These are phyloP conservation scores for Stereocaulon alpinum DNA, from an alignment of 495 filamentous ascomycete genomes.

Conservation along the genomic window DNA sequence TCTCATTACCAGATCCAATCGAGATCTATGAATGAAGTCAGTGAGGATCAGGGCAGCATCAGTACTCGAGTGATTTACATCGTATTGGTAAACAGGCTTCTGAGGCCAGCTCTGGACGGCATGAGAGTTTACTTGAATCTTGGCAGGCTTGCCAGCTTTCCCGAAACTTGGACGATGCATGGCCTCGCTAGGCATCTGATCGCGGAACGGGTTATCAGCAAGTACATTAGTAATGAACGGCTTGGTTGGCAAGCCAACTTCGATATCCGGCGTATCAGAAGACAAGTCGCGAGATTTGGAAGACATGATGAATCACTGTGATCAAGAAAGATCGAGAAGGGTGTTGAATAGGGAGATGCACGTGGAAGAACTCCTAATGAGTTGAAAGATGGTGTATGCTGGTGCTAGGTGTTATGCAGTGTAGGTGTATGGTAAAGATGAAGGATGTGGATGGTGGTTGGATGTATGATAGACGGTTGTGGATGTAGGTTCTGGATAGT, in stretches of 20 bases:
- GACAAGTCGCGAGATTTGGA: neutral
- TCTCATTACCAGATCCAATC: conserved; percentile 52
- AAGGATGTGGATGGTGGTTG: neutral
- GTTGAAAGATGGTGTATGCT: neutral
- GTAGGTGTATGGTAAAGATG: neutral
- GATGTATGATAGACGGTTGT: neutral
- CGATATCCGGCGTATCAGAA: neutral
- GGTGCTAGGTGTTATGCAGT: neutral
- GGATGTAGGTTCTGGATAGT: neutral
- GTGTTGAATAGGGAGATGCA: neutral
- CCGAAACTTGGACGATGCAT: conserved; percentile 45
- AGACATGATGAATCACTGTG: neutral
- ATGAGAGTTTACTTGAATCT: conserved; percentile 64
- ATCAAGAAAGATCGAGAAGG: neutral
- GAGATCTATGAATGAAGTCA: conserved; percentile 37
- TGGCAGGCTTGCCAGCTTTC: conserved; percentile 44
- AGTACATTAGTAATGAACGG: neutral
- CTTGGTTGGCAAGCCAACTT: neutral
- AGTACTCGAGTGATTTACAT: conserved; percentile 47
- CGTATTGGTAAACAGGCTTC: conserved; percentile 64
- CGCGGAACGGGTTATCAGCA: conserved; percentile 10
- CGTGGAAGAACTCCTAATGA: neutral
- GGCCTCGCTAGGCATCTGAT: conserved; percentile 24
- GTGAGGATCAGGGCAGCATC: neutral
- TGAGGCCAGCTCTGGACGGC: conserved; percentile 44